These are phyloP conservation scores for Annona cherimola DNA, from an alignment of 164 flowering plant genomes.

Conservation along the genomic window DNA sequence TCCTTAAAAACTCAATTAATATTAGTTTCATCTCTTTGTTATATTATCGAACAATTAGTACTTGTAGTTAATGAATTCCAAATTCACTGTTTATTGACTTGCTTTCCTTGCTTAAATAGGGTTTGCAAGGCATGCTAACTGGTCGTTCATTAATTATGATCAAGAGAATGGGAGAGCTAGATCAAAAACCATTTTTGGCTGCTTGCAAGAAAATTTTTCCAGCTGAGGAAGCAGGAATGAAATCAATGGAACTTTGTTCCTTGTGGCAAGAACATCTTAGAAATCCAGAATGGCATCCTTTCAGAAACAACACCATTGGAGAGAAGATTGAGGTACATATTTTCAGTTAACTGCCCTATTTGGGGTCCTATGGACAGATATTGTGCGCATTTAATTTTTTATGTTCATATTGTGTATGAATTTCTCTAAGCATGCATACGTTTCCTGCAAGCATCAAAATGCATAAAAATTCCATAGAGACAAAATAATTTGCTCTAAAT, in stretches of 20 bases:
- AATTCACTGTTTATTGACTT: neutral
- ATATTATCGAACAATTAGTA: neutral
- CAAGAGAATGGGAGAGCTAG: conserved; percentile 8
- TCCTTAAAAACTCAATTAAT: neutral
- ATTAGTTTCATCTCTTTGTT: neutral
- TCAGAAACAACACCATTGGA: conserved; percentile 30
- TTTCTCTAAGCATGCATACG: no score
- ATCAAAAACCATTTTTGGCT: conserved; percentile 43
- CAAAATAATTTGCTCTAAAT: no score
- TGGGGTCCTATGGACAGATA: no score
- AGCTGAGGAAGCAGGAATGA: conserved; percentile 49
- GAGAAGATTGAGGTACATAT: conserved; percentile 39
- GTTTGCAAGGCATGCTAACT: conserved; percentile 30
- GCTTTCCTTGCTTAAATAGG: conserved; percentile 28
- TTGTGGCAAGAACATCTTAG: conserved; percentile 68
- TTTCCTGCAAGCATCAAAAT: no score
- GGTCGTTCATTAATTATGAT: conserved; percentile 3
- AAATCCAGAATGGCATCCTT: conserved; percentile 84
- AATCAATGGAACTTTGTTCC: conserved; percentile 53
- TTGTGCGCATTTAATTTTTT: no score
- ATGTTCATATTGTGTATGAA: no score
- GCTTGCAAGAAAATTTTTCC: conserved; percentile 52
- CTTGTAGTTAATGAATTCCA: neutral
- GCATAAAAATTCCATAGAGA: no score
- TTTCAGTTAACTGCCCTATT: neutral